phyloP scores from a whole-genome alignment of 192 early-diverging fungal species.

The Pecoramyces ruminantium region DNA sequence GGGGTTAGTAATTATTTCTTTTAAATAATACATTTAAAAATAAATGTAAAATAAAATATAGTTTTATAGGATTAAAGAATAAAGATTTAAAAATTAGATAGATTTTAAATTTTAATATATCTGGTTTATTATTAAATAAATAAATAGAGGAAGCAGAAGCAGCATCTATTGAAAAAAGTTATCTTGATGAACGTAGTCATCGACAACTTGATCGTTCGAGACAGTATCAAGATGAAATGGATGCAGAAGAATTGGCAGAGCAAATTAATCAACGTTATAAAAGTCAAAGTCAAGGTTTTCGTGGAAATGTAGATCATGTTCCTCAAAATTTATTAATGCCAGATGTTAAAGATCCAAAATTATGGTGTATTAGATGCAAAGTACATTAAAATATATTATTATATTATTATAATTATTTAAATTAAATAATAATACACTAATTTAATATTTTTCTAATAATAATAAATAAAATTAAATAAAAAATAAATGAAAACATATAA shows the following conservation, averaged over 20 bases:
- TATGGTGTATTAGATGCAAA: constrained; percentile 78
- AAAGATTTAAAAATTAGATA: background rate
- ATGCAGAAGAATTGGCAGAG: constrained; percentile 70
- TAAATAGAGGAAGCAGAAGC: constrained; percentile 1
- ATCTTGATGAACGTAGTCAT: constrained; percentile 24
- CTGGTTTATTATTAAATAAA: background rate
- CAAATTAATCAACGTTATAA: constrained; percentile 55
- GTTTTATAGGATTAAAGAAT: too few relatives aligned
- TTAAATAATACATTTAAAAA: too few relatives aligned
- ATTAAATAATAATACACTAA: too few relatives aligned
- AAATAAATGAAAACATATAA: background rate
- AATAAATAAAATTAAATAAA: too few relatives aligned
- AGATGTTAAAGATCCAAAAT: constrained; percentile 67
- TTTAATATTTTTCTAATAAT: background rate
- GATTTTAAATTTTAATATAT: background rate
- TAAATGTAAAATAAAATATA: too few relatives aligned
- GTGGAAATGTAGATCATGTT: constrained; percentile 35
- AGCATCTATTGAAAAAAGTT: constrained; percentile 17
- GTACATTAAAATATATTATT: constrained; percentile 11
- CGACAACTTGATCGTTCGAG: constrained; percentile 49
- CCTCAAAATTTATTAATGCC: constrained; percentile 70
- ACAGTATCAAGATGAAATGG: constrained; percentile 46
- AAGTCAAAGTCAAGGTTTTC: constrained; percentile 25
- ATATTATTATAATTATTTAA: too few relatives aligned
- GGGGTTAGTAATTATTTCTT: constrained; percentile 16